Percentiles rank a stretch among this genome's conserved stretches.
These are phyloP conservation scores for Pleurotus cornucopiae DNA, from an alignment of 768 basidiomycete species.

Conservation along the genomic window DNA sequence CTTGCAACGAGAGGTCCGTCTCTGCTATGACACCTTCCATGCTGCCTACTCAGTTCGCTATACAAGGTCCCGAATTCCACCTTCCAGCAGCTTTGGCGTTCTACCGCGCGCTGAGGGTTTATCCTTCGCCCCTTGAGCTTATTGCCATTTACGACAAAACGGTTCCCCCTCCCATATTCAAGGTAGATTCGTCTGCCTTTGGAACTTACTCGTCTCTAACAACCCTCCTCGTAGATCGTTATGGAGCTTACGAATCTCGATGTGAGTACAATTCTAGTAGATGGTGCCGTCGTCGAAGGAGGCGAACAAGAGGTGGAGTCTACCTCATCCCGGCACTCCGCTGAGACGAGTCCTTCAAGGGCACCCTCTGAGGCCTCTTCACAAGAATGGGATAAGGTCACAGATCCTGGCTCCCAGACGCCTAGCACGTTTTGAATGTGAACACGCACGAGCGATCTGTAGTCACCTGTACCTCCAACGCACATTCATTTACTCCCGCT, in stretches of 20 bases:
- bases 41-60: constrained; percentile 1
- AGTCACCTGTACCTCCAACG: constrained; percentile 6
- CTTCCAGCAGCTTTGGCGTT: constrained; percentile 84
- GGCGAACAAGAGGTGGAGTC: constrained; percentile 48
- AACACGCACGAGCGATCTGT: constrained; percentile 1
- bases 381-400: constrained; percentile 87
- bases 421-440: constrained; percentile 18
- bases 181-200: constrained; percentile 36
- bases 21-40: not conserved
- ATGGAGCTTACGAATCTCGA: constrained; percentile 86
- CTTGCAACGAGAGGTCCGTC: constrained; percentile 70
- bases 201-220: constrained; percentile 4
- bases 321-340: not conserved
- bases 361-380: constrained; percentile 86
- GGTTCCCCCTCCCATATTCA: constrained; percentile 76
- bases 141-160: constrained; percentile 94
- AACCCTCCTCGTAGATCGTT: constrained; percentile 41
- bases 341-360: constrained; percentile 55
- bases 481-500: constrained; percentile 11
- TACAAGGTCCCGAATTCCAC: constrained; percentile 69
- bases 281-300: constrained; percentile 22
- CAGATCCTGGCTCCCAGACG: constrained; percentile 63
- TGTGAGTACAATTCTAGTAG: constrained; percentile 59
- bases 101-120: constrained; percentile 90
- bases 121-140: constrained; percentile 91